phyloP scores from a whole-genome alignment of 2,329 filamentous ascomycete genomes.

The Aspergillus melleus region DNA sequence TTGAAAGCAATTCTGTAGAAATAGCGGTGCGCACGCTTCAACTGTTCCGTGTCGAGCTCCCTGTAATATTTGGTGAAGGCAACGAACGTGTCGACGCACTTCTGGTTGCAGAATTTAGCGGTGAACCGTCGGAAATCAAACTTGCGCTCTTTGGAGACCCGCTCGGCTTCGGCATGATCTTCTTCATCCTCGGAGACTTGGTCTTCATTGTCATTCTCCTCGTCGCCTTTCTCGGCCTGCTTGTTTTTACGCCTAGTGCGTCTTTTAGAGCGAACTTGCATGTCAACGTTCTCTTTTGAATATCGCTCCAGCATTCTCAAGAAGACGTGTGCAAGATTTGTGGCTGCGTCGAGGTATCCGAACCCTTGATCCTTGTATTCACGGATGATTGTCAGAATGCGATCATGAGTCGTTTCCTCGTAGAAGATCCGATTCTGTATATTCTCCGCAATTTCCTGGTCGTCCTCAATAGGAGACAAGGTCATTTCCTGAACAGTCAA shows the following conservation, averaged over 20 bases:
- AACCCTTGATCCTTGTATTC: conserved; percentile 94
- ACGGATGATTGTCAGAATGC: conserved; percentile 74
- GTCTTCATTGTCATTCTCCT: conserved; percentile 54
- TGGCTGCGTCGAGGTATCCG: conserved; percentile 87
- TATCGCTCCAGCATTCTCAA: conserved; percentile 88
- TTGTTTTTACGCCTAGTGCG: conserved; percentile 70
- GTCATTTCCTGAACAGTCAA: conserved; percentile 92
- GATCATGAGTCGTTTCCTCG: conserved; percentile 90
- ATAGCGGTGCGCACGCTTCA: conserved; percentile 90
- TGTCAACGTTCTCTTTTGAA: conserved; percentile 89
- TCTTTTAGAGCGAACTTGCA: conserved; percentile 84
- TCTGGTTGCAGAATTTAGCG: conserved; percentile 77
- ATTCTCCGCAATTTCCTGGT: conserved; percentile 97
- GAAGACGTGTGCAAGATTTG: conserved; percentile 88
- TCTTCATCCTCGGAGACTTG: conserved; percentile 71
- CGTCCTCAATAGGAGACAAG: conserved; percentile 79
- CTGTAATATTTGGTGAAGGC: conserved; percentile 75
- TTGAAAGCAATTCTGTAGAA: conserved; percentile 95
- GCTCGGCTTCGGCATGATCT: conserved; percentile 70
- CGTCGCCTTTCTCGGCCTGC: conserved; percentile 37
- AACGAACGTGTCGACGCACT: conserved; percentile 85
- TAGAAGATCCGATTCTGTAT: conserved; percentile 98
- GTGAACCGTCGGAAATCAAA: conserved; percentile 90
- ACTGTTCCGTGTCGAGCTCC: conserved; percentile 74
- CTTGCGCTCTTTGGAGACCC: conserved; percentile 76